Conservation (phyloP, 257 asterid genomes). For the Craterostigma plantagineum region DNA sequence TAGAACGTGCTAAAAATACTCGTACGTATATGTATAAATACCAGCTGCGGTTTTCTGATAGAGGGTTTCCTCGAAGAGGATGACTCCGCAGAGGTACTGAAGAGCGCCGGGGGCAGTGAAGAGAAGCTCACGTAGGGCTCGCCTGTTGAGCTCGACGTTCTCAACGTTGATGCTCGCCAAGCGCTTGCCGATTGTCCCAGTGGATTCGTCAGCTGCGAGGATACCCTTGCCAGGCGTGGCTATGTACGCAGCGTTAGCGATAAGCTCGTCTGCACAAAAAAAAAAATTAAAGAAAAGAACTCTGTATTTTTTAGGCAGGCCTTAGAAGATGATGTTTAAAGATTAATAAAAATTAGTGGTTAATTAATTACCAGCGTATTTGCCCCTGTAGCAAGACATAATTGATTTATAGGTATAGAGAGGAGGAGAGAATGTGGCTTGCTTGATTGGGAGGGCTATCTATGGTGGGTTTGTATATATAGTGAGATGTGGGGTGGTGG, state of each 20-base stretch:
- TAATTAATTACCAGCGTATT: constrained; percentile 66
- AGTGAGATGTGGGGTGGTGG: too few species aligned
- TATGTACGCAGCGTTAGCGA: constrained; percentile 66
- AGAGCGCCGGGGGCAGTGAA: constrained; percentile 81
- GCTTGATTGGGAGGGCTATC: too few species aligned
- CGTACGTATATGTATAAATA: constrained; percentile 2
- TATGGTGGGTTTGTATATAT: too few species aligned
- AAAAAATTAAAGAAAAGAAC: constrained; percentile 2
- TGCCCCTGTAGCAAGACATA: constrained; percentile 78
- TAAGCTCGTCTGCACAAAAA: constrained; percentile 93
- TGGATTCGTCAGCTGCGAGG: constrained; percentile 91
- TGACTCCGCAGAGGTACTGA: constrained; percentile 72
- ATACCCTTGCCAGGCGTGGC: constrained; percentile 92
- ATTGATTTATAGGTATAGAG: too few species aligned
- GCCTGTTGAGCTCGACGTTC: constrained; percentile 62
- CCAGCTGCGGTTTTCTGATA: constrained; percentile 84
- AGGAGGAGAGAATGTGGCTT: too few species aligned
- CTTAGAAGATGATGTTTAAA: constrained; percentile 7
- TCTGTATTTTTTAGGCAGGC: neutral
- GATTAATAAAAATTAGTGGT: constrained; percentile 4
- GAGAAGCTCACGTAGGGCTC: constrained; percentile 81
- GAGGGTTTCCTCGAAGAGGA: constrained; percentile 80
- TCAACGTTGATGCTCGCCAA: constrained; percentile 68
- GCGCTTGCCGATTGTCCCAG: constrained; percentile 91
- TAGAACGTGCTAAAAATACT: too few species aligned